Percentiles rank a stretch among this genome's conserved stretches.
Conservation (phyloP, 2,329 filamentous ascomycete species). For the Nigrospora sphaerica region DNA sequence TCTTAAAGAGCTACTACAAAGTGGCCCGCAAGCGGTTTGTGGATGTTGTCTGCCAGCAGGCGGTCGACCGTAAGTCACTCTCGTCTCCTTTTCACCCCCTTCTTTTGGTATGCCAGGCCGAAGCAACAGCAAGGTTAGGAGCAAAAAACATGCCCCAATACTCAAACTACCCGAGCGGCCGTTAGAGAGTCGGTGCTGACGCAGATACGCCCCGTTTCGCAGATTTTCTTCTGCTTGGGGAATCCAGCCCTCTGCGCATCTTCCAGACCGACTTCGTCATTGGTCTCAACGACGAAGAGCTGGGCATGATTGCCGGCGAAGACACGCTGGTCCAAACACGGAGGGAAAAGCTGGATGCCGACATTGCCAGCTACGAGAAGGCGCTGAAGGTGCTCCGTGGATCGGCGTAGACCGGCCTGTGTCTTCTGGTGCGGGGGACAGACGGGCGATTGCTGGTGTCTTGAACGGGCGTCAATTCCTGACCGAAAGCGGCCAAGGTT, state of each 20-base stretch:
- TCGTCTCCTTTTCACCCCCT: slow-evolving; percentile 33
- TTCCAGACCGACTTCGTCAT: slow-evolving; percentile 38
- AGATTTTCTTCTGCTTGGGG: background rate
- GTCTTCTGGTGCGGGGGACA: no score
- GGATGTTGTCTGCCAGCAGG: slow-evolving; percentile 55
- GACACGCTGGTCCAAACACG: slow-evolving; percentile 28
- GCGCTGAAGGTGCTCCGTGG: slow-evolving; percentile 16
- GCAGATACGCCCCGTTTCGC: no score
- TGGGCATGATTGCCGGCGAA: slow-evolving; percentile 41
- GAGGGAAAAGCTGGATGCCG: slow-evolving; percentile 33
- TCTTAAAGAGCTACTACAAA: slow-evolving; percentile 54
- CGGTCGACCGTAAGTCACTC: slow-evolving; percentile 34
- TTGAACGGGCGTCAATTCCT: no score
- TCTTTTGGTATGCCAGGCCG: slow-evolving; percentile 32
- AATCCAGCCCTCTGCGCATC: slow-evolving; percentile 33
- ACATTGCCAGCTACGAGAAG: slow-evolving; percentile 36
- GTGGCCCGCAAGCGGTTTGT: slow-evolving; percentile 55
- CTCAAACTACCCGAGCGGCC: no score
- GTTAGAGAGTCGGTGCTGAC: no score
- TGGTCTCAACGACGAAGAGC: slow-evolving; percentile 27
- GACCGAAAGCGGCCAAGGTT: no score
- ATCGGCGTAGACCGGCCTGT: no score
- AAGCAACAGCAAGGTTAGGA: no score
- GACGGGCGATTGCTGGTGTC: no score
- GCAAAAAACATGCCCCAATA: no score